Percentiles rank a stretch among this genome's conserved stretches.
Conservation (phyloP, 225 moss, liverwort and hornwort genomes). For the Polytrichum formosum region DNA sequence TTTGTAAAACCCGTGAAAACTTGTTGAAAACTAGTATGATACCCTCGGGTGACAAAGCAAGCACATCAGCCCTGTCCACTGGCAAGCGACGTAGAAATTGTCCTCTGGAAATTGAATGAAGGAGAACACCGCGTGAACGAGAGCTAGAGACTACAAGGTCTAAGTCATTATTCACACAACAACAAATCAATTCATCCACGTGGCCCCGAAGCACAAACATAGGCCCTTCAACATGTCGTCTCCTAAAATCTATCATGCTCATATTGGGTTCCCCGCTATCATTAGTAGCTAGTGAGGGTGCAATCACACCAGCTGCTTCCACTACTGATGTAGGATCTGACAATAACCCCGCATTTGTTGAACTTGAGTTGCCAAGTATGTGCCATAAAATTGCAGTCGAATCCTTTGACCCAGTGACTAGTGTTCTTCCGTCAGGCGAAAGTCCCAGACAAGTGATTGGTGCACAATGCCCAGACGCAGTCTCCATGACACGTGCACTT, state of each 20-base stretch:
- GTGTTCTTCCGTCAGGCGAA: constrained; percentile 81
- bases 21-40: constrained; percentile 73
- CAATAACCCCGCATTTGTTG: constrained; percentile 42
- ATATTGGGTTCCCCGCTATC: constrained; percentile 55
- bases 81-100: constrained; percentile 81
- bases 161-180: constrained; percentile 82
- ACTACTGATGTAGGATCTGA: constrained; percentile 80
- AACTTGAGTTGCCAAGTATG: constrained; percentile 61
- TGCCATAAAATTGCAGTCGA: constrained; percentile 94
- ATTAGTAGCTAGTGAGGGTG: constrained; percentile 23
- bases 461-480: constrained; percentile 85
- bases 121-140: constrained; percentile 70
- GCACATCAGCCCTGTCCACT: constrained; percentile 75
- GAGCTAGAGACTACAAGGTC: constrained; percentile 92
- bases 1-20: constrained; percentile 63
- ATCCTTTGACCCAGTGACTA: constrained; percentile 89
- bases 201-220: constrained; percentile 87
- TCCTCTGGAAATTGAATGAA: constrained; percentile 83
- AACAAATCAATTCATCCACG: constrained; percentile 79
- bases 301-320: constrained; percentile 71
- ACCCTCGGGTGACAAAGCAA: constrained; percentile 83
- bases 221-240: constrained; percentile 90
- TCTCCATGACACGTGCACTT: constrained; percentile 80
- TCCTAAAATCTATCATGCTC: constrained; percentile 74
- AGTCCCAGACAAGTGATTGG: constrained; percentile 89